Conservation (phyloP, 495 filamentous ascomycete species). For the Penicillium robsamsonii region DNA sequence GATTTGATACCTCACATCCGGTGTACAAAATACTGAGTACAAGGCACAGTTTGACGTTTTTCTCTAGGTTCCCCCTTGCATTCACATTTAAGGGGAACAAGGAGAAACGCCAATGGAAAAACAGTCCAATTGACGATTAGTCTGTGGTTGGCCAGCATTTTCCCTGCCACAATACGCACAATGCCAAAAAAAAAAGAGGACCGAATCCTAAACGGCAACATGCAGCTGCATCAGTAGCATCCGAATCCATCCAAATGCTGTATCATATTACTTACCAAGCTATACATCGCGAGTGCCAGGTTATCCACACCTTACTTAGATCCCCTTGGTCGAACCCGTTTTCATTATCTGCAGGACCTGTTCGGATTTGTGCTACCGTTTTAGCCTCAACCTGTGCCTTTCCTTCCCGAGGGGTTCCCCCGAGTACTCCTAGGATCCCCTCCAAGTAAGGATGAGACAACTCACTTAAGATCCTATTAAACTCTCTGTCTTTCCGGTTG, state of each 20-base stretch:
- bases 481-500: constrained; percentile 19
- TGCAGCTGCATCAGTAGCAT: neutral
- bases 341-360: constrained; percentile 5
- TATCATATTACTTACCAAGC: constrained; percentile 28
- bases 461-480: constrained; percentile 22
- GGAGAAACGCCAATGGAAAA: neutral
- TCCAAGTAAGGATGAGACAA: constrained; percentile 21
- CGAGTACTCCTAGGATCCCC: constrained; percentile 2
- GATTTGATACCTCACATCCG: constrained; percentile 28
- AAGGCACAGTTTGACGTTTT: constrained; percentile 11
- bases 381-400: constrained; percentile 24
- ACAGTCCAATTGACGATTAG: constrained; percentile 5
- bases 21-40: neutral
- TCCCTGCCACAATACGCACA: neutral
- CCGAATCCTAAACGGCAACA: neutral
- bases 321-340: constrained; percentile 6
- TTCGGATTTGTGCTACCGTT: constrained; percentile 12
- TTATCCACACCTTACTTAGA: constrained; percentile 9
- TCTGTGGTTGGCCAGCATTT: neutral
- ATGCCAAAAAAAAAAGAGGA: neutral
- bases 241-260: constrained; percentile 8
- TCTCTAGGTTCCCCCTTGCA: neutral
- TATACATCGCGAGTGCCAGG: neutral
- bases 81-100: constrained; percentile 1
- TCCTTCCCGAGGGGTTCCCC: constrained; percentile 12